phyloP scores from a whole-genome alignment of 2,329 filamentous ascomycete species.

The Pseudocercospora fijiensis region DNA sequence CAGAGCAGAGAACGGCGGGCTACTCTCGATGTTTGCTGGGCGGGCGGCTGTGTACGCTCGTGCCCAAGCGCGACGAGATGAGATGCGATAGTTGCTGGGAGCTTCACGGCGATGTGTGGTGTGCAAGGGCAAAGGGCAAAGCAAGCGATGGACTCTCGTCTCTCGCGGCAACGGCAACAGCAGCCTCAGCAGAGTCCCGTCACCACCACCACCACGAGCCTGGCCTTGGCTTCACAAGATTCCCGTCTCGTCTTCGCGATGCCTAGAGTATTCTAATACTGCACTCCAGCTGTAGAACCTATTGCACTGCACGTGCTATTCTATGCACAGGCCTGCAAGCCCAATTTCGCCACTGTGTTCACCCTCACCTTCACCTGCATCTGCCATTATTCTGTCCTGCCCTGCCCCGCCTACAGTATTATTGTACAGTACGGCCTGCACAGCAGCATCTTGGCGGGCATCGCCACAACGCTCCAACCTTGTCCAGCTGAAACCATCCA shows the following conservation, averaged over 20 bases:
- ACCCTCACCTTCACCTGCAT: not conserved
- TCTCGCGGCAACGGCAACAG: not conserved
- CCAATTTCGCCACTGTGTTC: not conserved
- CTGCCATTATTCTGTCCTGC: too few relatives aligned
- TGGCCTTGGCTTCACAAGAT: not conserved
- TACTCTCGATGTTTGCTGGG: not conserved
- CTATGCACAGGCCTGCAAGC: not conserved
- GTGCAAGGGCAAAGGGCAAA: not conserved
- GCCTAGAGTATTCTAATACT: too few relatives aligned
- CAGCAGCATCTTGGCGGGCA: not conserved
- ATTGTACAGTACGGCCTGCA: too few relatives aligned
- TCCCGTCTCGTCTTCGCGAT: too few relatives aligned
- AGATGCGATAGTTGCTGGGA: constrained; percentile 29
- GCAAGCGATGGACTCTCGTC: not conserved
- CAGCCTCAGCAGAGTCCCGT: too few relatives aligned
- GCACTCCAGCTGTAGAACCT: too few relatives aligned
- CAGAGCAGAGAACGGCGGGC: not conserved
- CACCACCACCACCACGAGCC: not conserved
- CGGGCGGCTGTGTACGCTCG: constrained; percentile 14
- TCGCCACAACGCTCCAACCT: not conserved
- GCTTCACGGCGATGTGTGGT: not conserved
- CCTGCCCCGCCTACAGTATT: too few relatives aligned
- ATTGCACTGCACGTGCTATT: too few relatives aligned
- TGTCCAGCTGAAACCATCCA: too few relatives aligned
- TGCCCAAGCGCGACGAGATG: constrained; percentile 31